Percentiles rank a stretch among this genome's conserved stretches.
phyloP scores from a whole-genome alignment of 768 basidiomycete genomes.

The Amanita inopinata region DNA sequence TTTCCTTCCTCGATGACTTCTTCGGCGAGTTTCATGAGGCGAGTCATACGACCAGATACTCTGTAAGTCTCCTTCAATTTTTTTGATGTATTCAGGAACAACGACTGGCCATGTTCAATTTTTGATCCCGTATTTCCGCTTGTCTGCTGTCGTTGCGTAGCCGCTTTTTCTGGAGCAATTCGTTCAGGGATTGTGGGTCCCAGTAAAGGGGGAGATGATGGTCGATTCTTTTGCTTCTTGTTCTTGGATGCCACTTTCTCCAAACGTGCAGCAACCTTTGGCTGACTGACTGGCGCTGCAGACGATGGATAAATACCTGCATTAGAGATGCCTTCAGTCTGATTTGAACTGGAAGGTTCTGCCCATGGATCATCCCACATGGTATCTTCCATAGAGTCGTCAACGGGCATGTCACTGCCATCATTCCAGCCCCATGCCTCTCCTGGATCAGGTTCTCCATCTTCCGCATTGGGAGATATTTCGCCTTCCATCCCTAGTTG shows the following conservation, averaged over 20 bases:
- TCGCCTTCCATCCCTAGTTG: constrained; percentile 7
- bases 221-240: constrained; percentile 35
- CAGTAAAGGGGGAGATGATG: too few relatives aligned
- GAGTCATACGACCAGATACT: constrained; percentile 48
- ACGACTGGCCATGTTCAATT: constrained; percentile 13
- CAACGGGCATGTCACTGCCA: constrained; percentile 29
- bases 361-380: constrained; percentile 68
- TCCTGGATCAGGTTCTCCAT: constrained; percentile 25
- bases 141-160: constrained; percentile 13
- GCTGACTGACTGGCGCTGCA: constrained; percentile 24
- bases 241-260: constrained; percentile 47
- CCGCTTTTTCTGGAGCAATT: constrained; percentile 15
- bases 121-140: constrained; percentile 15
- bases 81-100: constrained; percentile 14
- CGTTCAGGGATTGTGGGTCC: too few relatives aligned
- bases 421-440: constrained; percentile 79
- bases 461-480: constrained; percentile 5
- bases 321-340: constrained; percentile 10
- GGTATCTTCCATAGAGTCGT: constrained; percentile 29
- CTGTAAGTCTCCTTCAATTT: constrained; percentile 44
- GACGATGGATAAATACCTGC: constrained; percentile 21
- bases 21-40: constrained; percentile 46
- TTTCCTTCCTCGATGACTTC: constrained; percentile 59
- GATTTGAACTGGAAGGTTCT: constrained; percentile 23
- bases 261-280: constrained; percentile 48